A percentile compares a stretch with the other conserved stretches of the same genome.
Conservation (phyloP, 139 green algal species). For the Tetradesmus obliquus region DNA sequence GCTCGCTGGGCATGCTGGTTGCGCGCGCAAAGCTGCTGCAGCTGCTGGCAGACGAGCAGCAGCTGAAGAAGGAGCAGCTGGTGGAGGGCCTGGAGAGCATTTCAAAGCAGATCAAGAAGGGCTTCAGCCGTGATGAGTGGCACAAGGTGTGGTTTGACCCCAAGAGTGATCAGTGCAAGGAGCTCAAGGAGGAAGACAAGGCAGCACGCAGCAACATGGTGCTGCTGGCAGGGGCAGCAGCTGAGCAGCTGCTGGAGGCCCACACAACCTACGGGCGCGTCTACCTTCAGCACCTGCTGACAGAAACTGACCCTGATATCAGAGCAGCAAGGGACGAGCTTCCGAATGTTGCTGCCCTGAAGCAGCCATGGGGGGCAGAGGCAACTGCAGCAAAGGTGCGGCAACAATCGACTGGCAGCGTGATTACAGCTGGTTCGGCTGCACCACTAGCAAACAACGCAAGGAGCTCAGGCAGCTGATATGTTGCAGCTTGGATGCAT, state of each 20-base stretch:
- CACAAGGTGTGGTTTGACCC: constrained; percentile 16
- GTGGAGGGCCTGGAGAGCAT: background rate
- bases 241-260: constrained; percentile 6
- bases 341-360: background rate
- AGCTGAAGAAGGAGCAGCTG: background rate
- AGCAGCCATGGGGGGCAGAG: background rate
- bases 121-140: background rate
- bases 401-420: background rate
- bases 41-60: background rate
- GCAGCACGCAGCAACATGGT: background rate
- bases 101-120: background rate
- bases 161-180: background rate
- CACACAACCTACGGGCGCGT: background rate
- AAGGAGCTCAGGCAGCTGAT: background rate
- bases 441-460: background rate
- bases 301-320: background rate
- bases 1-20: background rate
- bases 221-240: background rate
- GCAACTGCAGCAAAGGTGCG: background rate
- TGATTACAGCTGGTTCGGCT: background rate
- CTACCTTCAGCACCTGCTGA: background rate
- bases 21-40: background rate
- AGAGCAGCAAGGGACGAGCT: background rate
- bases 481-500: no score
- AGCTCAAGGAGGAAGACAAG: background rate